Base-by-base conservation (phyloP, 345 rosid genomes). In the Rhodamnia argentea region DNA sequence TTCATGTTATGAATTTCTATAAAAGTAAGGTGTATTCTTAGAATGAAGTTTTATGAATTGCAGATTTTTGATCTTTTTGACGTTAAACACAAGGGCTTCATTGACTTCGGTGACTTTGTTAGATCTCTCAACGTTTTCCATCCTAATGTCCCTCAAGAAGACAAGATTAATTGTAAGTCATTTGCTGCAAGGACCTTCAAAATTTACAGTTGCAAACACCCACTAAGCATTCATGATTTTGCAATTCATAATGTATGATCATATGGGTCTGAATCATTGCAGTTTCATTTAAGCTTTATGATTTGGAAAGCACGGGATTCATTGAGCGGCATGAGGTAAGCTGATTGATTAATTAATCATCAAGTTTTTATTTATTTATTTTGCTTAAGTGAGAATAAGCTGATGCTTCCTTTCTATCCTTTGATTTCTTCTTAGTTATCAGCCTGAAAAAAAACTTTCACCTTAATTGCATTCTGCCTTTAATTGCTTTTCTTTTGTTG, bases 301-400 rank as follows among this genome's bases (percentile, higher is more conserved):
- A 98, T 90, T 86, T 96, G 93, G 98, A 96, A 85, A 90, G 91
- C 62, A 93, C 99, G 0, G 99, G 99, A 89, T 98, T 91, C 88
- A 98, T 98, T 86, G 99, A 95, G 93, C 98, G 99, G 52, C 95
- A 96, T 60, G 99, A 95, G 98, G 99, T 97, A 91, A 84, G 89
- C 82, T 70, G 47, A 70, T 37, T 18, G 40, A 70, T 70, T 37
- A 47, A 70, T 22, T 70, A 32, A 70, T 70, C 76, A 64, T 64
- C 76, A 32, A 64, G 13, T 32, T 60, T 64, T 16, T 37, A 15
- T 64, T 29, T 16, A 4, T 3, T 62, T 62, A 10, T 64, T 32
- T 62, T 32, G 44, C 78, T 70, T 70, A 37, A 70, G 47, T 70
- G 26, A 70, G 81, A 10, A 70, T 37, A 37, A 70, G 2, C 47